Percentiles rank a stretch among this genome's conserved stretches.
Evolutionary conservation across 306 rosid species (phyloP).

Genomic region (Prunus davidiana): DNA sequence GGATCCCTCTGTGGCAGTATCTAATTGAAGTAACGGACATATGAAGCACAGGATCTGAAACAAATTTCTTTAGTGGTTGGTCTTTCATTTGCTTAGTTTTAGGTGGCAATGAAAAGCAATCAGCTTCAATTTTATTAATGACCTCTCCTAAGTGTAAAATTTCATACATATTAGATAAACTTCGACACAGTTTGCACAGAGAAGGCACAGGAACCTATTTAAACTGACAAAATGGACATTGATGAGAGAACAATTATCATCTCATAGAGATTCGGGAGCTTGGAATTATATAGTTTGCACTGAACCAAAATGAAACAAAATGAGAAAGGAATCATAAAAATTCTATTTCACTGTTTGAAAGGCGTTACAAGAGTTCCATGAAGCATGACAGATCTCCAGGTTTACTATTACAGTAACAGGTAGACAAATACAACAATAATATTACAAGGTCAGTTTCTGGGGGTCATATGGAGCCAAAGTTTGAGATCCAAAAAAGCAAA

Average conservation of each 20-base stretch:
- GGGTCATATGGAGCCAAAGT: slow-evolving; percentile 17
- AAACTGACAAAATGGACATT: neutral
- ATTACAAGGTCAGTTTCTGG: slow-evolving; percentile 28
- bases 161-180: no score
- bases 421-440: slow-evolving; percentile 17
- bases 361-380: neutral
- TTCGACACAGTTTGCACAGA: no score
- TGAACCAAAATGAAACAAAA: neutral
- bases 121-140: no score
- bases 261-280: neutral
- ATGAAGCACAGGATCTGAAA: no score
- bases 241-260: neutral
- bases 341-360: neutral
- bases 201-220: no score
- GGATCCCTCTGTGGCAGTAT: no score
- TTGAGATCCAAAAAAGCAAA: slow-evolving; percentile 1
- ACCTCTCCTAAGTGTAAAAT: no score
- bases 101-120: no score
- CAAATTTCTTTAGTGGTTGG: no score
- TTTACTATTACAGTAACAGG: slow-evolving; percentile 1
- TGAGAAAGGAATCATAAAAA: neutral
- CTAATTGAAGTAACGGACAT: no score
- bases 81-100: no score
- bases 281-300: no score
- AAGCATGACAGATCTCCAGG: neutral